phyloP scores from a whole-genome alignment of 2,329 filamentous ascomycete species.

The Ambrosiella xylebori region DNA sequence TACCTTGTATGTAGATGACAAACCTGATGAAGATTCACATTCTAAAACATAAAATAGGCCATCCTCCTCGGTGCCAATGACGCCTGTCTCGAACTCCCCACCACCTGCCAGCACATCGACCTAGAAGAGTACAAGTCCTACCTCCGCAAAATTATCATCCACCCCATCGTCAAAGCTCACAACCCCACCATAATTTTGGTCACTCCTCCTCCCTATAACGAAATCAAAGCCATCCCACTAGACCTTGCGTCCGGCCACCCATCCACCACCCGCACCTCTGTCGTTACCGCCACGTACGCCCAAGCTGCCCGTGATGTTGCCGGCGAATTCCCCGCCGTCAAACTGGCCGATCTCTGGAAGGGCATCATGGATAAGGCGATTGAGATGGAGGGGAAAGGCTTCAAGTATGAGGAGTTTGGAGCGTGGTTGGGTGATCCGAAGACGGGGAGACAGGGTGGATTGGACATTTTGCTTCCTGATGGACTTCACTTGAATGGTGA shows the following conservation, averaged over 20 bases:
- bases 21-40: background rate
- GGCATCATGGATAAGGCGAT: constrained; percentile 56
- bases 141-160: constrained; percentile 51
- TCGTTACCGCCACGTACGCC: constrained; percentile 39
- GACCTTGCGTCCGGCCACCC: constrained; percentile 31
- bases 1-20: constrained; percentile 39
- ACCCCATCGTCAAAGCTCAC: constrained; percentile 53
- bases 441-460: constrained; percentile 31
- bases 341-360: constrained; percentile 64
- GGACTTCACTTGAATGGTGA: constrained; percentile 39
- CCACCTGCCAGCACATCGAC: constrained; percentile 57
- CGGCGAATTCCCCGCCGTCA: constrained; percentile 45
- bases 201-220: constrained; percentile 67
- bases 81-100: constrained; percentile 46
- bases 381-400: constrained; percentile 25
- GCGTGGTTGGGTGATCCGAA: constrained; percentile 33
- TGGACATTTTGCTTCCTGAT: constrained; percentile 36
- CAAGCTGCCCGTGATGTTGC: constrained; percentile 48
- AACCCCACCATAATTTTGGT: constrained; percentile 58
- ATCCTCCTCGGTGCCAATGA: constrained; percentile 87
- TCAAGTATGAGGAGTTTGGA: constrained; percentile 30
- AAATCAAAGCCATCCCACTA: constrained; percentile 42
- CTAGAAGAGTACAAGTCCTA: constrained; percentile 61
- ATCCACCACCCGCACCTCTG: constrained; percentile 27
- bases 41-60: constrained; percentile 29